Evolutionary conservation across 2,329 filamentous ascomycete genomes (phyloP).

Genomic region (Penicillium sp.): DNA sequence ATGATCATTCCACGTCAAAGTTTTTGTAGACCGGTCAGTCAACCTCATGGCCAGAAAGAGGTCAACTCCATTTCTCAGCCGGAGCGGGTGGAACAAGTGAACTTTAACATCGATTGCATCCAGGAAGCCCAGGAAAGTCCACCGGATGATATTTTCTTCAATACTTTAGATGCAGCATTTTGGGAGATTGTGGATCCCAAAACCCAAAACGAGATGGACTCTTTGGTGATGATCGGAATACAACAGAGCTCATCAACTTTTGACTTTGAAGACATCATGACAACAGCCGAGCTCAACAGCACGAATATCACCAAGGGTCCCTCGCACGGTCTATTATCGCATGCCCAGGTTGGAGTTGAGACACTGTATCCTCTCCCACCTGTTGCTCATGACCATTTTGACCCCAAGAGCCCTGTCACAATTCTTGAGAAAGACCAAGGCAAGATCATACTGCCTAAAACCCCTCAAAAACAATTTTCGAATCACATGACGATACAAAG

Average conservation of each 20-base stretch:
- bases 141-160: neutral
- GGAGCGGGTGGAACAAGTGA: neutral
- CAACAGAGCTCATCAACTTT: neutral
- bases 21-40: neutral
- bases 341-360: neutral
- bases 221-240: neutral
- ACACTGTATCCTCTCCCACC: neutral
- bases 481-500: neutral
- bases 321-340: neutral
- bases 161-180: neutral
- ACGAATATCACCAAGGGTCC: neutral
- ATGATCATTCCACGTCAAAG: neutral
- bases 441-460: neutral
- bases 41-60: neutral
- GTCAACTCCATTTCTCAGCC: neutral
- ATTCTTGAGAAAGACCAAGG: neutral
- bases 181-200: neutral
- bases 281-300: neutral
- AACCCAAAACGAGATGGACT: neutral
- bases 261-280: neutral
- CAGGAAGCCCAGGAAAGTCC: neutral
- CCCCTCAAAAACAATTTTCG: neutral
- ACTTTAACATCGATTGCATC: neutral
- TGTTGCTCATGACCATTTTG: neutral
- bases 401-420: neutral